Evolutionary conservation across 1,284 basidiomycete genomes (phyloP), one percentile per base, ranked within the genome.

Genomic region (Mycosarcoma mackinlayi): DNA sequence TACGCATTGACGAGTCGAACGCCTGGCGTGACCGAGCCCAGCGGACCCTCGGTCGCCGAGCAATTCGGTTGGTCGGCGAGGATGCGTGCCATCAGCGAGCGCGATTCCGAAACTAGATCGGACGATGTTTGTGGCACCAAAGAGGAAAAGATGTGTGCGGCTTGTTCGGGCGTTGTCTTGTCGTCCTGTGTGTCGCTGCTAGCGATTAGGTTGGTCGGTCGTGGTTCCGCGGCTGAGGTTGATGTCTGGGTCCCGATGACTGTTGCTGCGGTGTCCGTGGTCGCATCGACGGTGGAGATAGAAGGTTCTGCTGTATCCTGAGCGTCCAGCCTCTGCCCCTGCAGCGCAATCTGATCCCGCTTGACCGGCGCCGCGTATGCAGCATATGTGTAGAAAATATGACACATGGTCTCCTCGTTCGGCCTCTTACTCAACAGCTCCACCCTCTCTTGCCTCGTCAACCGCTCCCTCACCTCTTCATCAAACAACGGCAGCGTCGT

Each of bases 321-420:
- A n/a, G n/a, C n/a, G n/a, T n/a, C n/a, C n/a, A 18, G 25, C 13
- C 7, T 18, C 47, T 23, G 37, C 48, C 10, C 23, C 28, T 25
- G 44, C 38, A 45, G 45, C 45, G 18, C n/a, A n/a, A 38, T 2
- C 8, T 67, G 54, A 23, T 39, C 28, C 13, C 72, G 48, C 28
- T 52, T 64, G 31, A 85, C 50, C 6, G 79, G 70, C 1, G 91
- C 89, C 42, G 85, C 86, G 84, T 92, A 95, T 1, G 90, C 84
- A 0, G 93, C 89, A 84, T 98, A 98, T 1, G 92, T 87, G 84
- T 93, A 90, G 83, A 98, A 93, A 8, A 97, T 84, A 75, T 92
- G 89, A 69, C 88, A 86, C 87, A 98, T 88, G 24, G 91, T 86
- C 73, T 90, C 88, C 54, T 91, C 89, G 67, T 91, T 87, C 13